phyloP scores from a whole-genome alignment of 2,329 filamentous ascomycete species.

The Daldinia sp. region DNA sequence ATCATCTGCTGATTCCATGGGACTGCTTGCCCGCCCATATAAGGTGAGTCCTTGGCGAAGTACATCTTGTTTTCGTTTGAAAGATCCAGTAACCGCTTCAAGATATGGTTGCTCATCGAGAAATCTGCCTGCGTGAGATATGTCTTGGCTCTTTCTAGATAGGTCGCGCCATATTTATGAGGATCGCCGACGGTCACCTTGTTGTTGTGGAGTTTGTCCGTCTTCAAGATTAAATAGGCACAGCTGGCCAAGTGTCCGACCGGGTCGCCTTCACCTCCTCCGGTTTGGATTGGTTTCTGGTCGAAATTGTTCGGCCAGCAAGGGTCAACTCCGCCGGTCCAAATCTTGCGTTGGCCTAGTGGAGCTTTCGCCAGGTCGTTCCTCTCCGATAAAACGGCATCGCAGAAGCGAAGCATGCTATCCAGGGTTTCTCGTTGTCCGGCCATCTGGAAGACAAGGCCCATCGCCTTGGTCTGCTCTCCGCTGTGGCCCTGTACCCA shows the following conservation, averaged over 20 bases:
- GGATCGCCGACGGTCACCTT: slow-evolving; percentile 30
- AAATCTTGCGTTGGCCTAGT: slow-evolving; percentile 32
- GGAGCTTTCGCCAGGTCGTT: slow-evolving; percentile 34
- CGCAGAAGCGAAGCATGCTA: slow-evolving; percentile 36
- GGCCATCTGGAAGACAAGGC: slow-evolving; percentile 32
- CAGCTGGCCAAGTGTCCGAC: slow-evolving; percentile 34
- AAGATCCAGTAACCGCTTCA: slow-evolving; percentile 25
- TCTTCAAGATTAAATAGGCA: slow-evolving; percentile 32
- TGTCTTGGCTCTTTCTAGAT: slow-evolving; percentile 29
- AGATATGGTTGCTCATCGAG: slow-evolving; percentile 30
- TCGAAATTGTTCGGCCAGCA: slow-evolving; percentile 31
- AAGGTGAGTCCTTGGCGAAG: slow-evolving; percentile 34
- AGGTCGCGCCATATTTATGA: slow-evolving; percentile 30
- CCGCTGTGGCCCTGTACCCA: slow-evolving; percentile 35
- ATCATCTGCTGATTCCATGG: slow-evolving; percentile 40
- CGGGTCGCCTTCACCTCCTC: slow-evolving; percentile 31
- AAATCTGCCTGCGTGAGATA: slow-evolving; percentile 30
- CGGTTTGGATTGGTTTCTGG: slow-evolving; percentile 23
- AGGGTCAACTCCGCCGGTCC: slow-evolving; percentile 32
- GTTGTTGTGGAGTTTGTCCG: slow-evolving; percentile 23
- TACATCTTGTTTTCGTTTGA: slow-evolving; percentile 35
- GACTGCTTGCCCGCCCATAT: slow-evolving; percentile 33
- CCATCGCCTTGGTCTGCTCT: slow-evolving; percentile 35
- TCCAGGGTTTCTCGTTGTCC: slow-evolving; percentile 32
- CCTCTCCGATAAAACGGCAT: slow-evolving; percentile 35